phyloP scores from a whole-genome alignment of 306 rosid genomes.

The Cicer judaicum region DNA sequence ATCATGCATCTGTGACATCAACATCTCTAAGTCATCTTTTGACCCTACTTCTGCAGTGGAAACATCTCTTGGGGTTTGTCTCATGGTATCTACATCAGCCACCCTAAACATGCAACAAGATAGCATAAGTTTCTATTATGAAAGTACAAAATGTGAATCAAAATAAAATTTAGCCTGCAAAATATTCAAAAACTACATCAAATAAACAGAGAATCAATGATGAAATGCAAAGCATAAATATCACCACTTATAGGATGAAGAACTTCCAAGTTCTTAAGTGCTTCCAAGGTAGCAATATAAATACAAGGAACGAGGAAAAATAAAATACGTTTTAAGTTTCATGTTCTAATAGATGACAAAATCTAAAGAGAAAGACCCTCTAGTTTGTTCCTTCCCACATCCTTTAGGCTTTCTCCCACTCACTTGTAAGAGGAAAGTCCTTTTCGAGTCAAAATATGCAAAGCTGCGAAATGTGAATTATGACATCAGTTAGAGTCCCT shows the following conservation, averaged over 20 bases:
- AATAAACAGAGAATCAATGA: conserved; percentile 21
- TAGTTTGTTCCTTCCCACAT: conserved; percentile 29
- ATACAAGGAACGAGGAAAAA: conserved; percentile 20
- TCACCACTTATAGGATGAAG: conserved; percentile 20
- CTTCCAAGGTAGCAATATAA: conserved; percentile 2
- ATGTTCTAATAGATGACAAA: conserved; percentile 13
- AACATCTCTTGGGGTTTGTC: conserved; percentile 46
- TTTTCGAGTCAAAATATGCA: conserved; percentile 12
- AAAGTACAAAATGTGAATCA: conserved; percentile 34
- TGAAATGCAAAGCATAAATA: conserved; percentile 18
- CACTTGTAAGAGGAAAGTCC: conserved; percentile 14
- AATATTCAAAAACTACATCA: conserved; percentile 15
- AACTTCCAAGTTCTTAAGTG: conserved; percentile 15
- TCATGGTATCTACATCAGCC: conserved; percentile 47
- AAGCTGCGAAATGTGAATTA: conserved; percentile 31
- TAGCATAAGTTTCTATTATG: conserved; percentile 33
- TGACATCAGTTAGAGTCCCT: conserved; percentile 26
- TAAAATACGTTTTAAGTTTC: conserved; percentile 20
- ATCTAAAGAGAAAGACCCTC: conserved; percentile 6
- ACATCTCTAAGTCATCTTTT: conserved; percentile 58
- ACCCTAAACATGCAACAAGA: conserved; percentile 56
- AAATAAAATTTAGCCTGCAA: conserved; percentile 34
- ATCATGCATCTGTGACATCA: conserved; percentile 85
- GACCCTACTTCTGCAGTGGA: conserved; percentile 51
- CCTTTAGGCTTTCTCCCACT: background rate